Conservation (phyloP, 192 early-diverging fungal species). For the Backusella circina region DNA sequence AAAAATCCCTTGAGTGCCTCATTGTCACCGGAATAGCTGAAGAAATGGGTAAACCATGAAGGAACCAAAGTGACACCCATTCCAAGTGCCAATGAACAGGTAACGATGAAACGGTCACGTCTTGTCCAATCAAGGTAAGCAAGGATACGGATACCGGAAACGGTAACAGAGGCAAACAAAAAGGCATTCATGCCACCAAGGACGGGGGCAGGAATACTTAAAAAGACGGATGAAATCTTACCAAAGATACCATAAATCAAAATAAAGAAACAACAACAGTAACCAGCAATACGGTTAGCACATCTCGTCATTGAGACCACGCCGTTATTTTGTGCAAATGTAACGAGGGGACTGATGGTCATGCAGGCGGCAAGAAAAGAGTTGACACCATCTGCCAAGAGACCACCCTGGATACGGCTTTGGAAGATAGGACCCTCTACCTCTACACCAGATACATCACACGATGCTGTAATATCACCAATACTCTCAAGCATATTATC, state of each 20-base stretch:
- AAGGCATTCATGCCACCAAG: slow-evolving; percentile 54
- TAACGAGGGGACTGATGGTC: slow-evolving; percentile 49
- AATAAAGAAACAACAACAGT: slow-evolving; percentile 45
- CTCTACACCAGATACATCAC: slow-evolving; percentile 47
- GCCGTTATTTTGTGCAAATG: slow-evolving; percentile 56
- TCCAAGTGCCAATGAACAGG: slow-evolving; percentile 41
- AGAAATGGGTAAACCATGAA: slow-evolving; percentile 38
- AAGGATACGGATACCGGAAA: slow-evolving; percentile 52
- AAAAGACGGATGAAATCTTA: slow-evolving; percentile 46
- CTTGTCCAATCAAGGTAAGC: slow-evolving; percentile 50
- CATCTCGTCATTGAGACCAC: slow-evolving; percentile 51
- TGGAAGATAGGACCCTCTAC: slow-evolving; percentile 49
- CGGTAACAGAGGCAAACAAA: slow-evolving; percentile 48
- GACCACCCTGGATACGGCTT: slow-evolving; percentile 48
- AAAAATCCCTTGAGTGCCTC: slow-evolving; percentile 33
- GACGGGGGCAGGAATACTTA: slow-evolving; percentile 43
- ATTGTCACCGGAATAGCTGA: slow-evolving; percentile 34
- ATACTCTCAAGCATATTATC: slow-evolving; percentile 45
- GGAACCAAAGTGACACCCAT: slow-evolving; percentile 41
- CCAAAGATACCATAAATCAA: slow-evolving; percentile 49
- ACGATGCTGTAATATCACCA: slow-evolving; percentile 50
- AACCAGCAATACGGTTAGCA: slow-evolving; percentile 45
- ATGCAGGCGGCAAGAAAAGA: slow-evolving; percentile 48
- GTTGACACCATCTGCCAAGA: slow-evolving; percentile 51
- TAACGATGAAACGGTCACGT: slow-evolving; percentile 50